Conservation (phyloP, 352 stramenopile species). For the Nothophytophthora sp. region DNA sequence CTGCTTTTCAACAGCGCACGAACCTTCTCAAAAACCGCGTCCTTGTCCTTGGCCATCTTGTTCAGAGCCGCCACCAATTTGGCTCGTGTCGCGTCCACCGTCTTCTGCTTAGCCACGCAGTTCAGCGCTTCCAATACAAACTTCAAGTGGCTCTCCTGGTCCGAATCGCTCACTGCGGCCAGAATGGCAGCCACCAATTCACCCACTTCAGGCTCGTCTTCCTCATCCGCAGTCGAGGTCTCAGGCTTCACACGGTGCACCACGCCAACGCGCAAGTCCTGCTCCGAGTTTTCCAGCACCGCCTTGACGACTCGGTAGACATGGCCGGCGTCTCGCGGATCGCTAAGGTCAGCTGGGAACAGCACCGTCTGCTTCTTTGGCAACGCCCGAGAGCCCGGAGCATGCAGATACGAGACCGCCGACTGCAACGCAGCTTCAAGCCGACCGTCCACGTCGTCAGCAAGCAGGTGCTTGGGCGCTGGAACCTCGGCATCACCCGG, state of each 20-base stretch:
- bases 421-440: slow-evolving; percentile 48
- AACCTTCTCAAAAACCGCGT: slow-evolving; percentile 26
- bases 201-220: slow-evolving; percentile 14
- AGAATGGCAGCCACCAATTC: slow-evolving; percentile 56
- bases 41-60: slow-evolving; percentile 20
- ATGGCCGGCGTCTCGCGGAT: slow-evolving; percentile 56
- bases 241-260: slow-evolving; percentile 41
- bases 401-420: slow-evolving; percentile 66
- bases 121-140: slow-evolving; percentile 58
- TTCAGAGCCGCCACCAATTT: slow-evolving; percentile 55
- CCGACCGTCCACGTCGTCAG: slow-evolving; percentile 58
- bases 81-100: slow-evolving; percentile 38
- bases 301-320: slow-evolving; percentile 61
- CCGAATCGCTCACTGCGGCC: slow-evolving; percentile 45
- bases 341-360: slow-evolving; percentile 52
- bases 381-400: slow-evolving; percentile 33
- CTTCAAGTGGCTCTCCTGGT: slow-evolving; percentile 50
- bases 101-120: slow-evolving; percentile 60
- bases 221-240: background rate
- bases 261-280: slow-evolving; percentile 57
- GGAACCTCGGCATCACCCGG: slow-evolving; percentile 14
- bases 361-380: slow-evolving; percentile 81
- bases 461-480: slow-evolving; percentile 46
- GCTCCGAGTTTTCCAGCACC: slow-evolving; percentile 67
- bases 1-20: slow-evolving; percentile 20